Evolutionary conservation across 1,139 yeast genomes (phyloP), one percentile per base, ranked within the genome.

Genomic region (Hyphopichia wangnamkhiaoensis): DNA sequence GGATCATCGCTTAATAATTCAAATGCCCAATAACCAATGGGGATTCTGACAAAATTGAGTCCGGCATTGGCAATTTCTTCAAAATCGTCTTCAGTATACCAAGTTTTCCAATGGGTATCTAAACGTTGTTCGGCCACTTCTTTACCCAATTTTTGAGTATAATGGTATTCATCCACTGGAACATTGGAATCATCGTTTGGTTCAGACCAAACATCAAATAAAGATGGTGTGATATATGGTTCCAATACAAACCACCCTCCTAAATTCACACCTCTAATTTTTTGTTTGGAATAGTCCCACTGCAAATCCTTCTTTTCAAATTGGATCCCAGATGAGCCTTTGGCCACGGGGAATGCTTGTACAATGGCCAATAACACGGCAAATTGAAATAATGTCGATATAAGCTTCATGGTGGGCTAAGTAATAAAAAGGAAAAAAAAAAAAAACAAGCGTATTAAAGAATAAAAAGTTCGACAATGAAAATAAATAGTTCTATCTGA

Each of bases 21-120:
- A 61, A 86, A 93, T 3, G 98, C 97, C 98, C 98, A 91, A 69
- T 91, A 93, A 6, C 98, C 98, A 45, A 91, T 79, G 20, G 98
- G 98, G 43, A 91, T 84, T 53, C 98, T 79, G 27, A 88, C 96
- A 45, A 84, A 73, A 64, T 91, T 91, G 52, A 91, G 74, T 1
- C 97, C 97, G 50, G 77, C 75, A 9, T 58, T 50, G 24, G 76
- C 73, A 41, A 93, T 87, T 41, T 73, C 65, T 37, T 61, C 47
- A 52, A 91, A 82, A 61, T 91, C 98, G 24, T 66, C 62, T 56
- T 87, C 94, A 3, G 84, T 80, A 59, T 81, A 79, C 84, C 89
- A 91, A 10, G 86, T 66, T 34, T 66, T 59, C 97, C 97, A 93
- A 65, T 91, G 98, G 19, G 70, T 50, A 37, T 73, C 63, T 47